Base-by-base conservation (phyloP, 2,329 filamentous ascomycete genomes). In the Phaeosphaeriaceae sp. region DNA sequence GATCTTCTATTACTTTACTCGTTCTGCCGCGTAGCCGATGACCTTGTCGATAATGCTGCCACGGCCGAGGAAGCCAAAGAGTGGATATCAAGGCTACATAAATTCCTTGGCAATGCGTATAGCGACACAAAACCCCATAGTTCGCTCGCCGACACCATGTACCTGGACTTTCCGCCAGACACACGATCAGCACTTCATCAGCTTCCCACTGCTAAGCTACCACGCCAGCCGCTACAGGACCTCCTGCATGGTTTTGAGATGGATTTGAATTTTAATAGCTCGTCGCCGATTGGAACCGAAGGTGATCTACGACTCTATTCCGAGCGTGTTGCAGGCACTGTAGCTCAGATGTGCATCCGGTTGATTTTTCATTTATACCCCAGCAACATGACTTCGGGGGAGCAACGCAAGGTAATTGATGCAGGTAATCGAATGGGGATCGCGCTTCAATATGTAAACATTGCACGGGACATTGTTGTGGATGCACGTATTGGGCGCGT, bases 361-460 rank as follows among this genome's bases (percentile, higher is more conserved):
- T 77, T 90, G 2, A 86, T 87, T 11, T 85, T 88, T 58, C 74
- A 82, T 51, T 83, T 89, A 60, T 78, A 76, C 46, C 73, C 59
- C 28, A 75, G 39, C 53, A 68, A 51, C 21, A 56, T 69, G 21
- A 56, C 67, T 4, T 3, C 47, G 23, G 49, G 68, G 35, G 71
- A 77, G 34, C 60, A 66, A 45, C 65, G 75, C 12, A 63, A 73
- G 2, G 76, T 89, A 5, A 74, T 86, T 12, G 63, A 74, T 13
- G 81, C 85, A 0, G 86, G 86, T 1, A 77, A 79, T 16, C 76
- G 79, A 21, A 90, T 90, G 87, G 88, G 88, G 0, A 80, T 87
- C 28, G 87, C 88, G 1, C 74, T 91, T n/a, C 88, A 92, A 63
- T 90, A 87, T 60, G 83, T 89, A 61, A 92, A 91, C 63, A 90